Evolutionary conservation across 352 stramenopile species (phyloP).

Genomic region (Pythium utonaiense): DNA sequence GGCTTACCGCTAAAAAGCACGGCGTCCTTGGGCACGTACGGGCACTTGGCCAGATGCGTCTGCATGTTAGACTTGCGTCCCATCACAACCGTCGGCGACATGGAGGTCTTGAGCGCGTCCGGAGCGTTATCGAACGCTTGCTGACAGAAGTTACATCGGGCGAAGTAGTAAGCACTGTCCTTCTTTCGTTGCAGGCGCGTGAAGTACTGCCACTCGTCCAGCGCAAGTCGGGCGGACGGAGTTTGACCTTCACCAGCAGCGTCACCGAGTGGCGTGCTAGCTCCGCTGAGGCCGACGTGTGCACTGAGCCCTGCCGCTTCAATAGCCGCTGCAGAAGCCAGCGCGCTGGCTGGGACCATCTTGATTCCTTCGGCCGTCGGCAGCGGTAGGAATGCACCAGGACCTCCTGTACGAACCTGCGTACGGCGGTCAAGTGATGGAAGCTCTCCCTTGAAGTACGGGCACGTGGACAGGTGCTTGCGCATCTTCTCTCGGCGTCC

Average conservation of each 20-base stretch:
- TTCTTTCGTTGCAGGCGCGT: constrained; percentile 71
- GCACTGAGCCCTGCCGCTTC: constrained; percentile 4
- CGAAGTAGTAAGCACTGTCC: constrained; percentile 70
- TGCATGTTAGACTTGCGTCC: constrained; percentile 83
- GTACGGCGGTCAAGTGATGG: constrained; percentile 43
- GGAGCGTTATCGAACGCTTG: constrained; percentile 51
- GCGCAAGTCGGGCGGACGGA: constrained; percentile 35
- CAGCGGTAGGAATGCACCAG: constrained; percentile 25
- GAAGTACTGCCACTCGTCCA: constrained; percentile 81
- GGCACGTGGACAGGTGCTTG: constrained; percentile 60
- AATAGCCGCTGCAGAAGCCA: constrained; percentile 12
- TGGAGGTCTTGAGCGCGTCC: constrained; percentile 39
- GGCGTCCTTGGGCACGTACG: constrained; percentile 58
- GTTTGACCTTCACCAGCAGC: neutral
- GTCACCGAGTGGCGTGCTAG: neutral
- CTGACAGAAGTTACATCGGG: constrained; percentile 80
- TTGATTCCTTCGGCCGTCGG: constrained; percentile 24
- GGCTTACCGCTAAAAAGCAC: constrained; percentile 23
- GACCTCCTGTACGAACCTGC: constrained; percentile 7
- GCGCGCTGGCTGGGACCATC: constrained; percentile 25
- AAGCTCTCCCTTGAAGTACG: constrained; percentile 64
- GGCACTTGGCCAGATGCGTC: constrained; percentile 75
- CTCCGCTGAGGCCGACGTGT: neutral
- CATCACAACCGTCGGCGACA: constrained; percentile 61
- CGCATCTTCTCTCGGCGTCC: constrained; percentile 76